Base-by-base conservation (phyloP, 257 asterid species). In the Galeopsis tetrahit region DNA sequence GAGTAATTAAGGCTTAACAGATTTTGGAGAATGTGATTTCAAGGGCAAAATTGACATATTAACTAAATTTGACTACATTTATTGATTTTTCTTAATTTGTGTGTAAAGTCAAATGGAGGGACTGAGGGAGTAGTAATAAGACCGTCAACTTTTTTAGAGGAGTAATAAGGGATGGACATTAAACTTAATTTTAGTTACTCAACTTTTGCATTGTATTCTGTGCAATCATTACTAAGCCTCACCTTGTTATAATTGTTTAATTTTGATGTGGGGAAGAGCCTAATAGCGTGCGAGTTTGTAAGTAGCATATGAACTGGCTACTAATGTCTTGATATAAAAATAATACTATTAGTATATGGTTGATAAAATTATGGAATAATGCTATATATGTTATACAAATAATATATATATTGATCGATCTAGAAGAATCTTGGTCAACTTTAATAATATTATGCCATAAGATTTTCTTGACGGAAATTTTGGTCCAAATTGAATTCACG, bases 381-480 rank as follows among this genome's bases (percentile, higher is more conserved):
- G 46, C 46, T 46, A 10, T 38, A 38, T 6, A 38, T 46, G 4
- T 46, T 46, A 11, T 46, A 46, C 5, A 46, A 17, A 63, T 42
- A 11, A 76, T 76, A 31, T 70, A 76, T 76, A 31, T 70, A 17
- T 33, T 35, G 59, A 17, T 49, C 39, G 28, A 21, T 21, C 35
- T 0, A 38, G 33, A 68, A 60, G 81, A 66, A 57, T 77, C 69
- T 65, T 35, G 21, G 70, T 71, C 81, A 77, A 77, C 71, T 77
- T 65, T 77, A 48, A 15, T 71, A 36, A 52, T 5, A 61, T 68
- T 32, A 55, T 63, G 34, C 17, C 56, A 13, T 58, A 57, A 33
- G 68, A 43, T 64, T 49, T 63, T 63, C 57, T 55, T 56, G 39
- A 48, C 17, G 14, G 46, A 46, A 46, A 46, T 0, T 15, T 46